Percentiles rank a stretch among this genome's conserved stretches.
phyloP scores from a whole-genome alignment of 768 basidiomycete genomes.

The Naganishia onofrii region DNA sequence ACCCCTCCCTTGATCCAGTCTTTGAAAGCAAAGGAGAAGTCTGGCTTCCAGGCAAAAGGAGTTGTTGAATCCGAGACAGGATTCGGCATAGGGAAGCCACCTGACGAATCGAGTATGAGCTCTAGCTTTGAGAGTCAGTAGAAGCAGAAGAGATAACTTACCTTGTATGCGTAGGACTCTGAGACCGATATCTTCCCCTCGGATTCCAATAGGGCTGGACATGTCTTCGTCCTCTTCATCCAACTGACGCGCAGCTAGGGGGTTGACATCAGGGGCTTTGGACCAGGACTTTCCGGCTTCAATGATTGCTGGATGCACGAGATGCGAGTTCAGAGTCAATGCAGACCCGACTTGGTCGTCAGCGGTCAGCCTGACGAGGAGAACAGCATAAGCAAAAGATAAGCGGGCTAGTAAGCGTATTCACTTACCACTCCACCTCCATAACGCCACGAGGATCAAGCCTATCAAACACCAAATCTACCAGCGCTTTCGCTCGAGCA shows the following conservation, averaged over 20 bases:
- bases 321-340: slow-evolving; percentile 19
- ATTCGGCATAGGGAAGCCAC: slow-evolving; percentile 27
- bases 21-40: slow-evolving; percentile 30
- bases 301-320: slow-evolving; percentile 25
- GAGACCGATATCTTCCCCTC: slow-evolving; percentile 24
- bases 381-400: neutral
- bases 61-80: slow-evolving; percentile 2
- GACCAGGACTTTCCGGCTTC: slow-evolving; percentile 23
- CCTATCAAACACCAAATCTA: slow-evolving; percentile 5
- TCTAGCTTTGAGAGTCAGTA: neutral
- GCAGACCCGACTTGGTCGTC: slow-evolving; percentile 13
- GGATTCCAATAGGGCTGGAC: neutral
- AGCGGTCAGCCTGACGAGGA: slow-evolving; percentile 7
- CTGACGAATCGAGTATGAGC: neutral
- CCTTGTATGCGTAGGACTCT: slow-evolving; percentile 25
- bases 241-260: neutral
- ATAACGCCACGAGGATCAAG: slow-evolving; percentile 17
- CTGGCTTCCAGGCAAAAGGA: slow-evolving; percentile 17
- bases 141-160: neutral
- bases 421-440: slow-evolving; percentile 27
- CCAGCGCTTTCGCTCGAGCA: neutral
- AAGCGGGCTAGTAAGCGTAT: too few relatives aligned
- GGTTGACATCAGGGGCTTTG: slow-evolving; percentile 13
- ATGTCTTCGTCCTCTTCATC: slow-evolving; percentile 11
- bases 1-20: slow-evolving; percentile 27